phyloP scores from a whole-genome alignment of 1,284 basidiomycete species.

The Ceratobasidium sp. region DNA sequence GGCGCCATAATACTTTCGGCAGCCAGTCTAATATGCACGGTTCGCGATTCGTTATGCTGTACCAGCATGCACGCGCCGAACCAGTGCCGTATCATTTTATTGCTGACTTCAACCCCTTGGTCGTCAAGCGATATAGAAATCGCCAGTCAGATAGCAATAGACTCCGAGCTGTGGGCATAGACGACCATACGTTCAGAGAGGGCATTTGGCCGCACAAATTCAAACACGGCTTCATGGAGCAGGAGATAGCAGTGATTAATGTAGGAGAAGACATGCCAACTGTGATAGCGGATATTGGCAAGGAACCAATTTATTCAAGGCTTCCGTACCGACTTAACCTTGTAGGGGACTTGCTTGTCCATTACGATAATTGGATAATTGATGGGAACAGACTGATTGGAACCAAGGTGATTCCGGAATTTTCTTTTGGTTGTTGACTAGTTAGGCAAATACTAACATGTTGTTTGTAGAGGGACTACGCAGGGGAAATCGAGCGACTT shows the following conservation, averaged over 20 bases:
- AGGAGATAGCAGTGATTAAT: background rate
- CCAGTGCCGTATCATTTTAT: background rate
- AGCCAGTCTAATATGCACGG: background rate
- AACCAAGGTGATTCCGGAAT: background rate
- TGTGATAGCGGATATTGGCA: background rate
- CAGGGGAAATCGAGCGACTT: background rate
- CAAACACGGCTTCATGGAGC: background rate
- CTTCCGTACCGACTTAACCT: conserved; percentile 18
- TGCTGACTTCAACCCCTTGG: conserved; percentile 4
- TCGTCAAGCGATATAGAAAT: background rate
- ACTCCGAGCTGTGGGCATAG: background rate
- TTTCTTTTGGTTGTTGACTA: background rate
- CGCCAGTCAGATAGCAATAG: background rate
- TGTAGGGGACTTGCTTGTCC: background rate
- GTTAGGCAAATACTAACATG: background rate
- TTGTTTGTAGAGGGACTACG: background rate
- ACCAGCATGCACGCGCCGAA: too few relatives aligned
- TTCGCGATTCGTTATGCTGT: conserved; percentile 16
- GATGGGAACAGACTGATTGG: conserved; percentile 1
- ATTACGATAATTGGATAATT: background rate
- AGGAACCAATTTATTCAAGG: conserved; percentile 13
- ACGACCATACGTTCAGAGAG: background rate
- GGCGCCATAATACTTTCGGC: background rate
- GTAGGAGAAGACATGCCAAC: conserved; percentile 21
- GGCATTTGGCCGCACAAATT: background rate